Base-by-base conservation (phyloP, 305 asterid genomes). In the Ajuga reptans region DNA sequence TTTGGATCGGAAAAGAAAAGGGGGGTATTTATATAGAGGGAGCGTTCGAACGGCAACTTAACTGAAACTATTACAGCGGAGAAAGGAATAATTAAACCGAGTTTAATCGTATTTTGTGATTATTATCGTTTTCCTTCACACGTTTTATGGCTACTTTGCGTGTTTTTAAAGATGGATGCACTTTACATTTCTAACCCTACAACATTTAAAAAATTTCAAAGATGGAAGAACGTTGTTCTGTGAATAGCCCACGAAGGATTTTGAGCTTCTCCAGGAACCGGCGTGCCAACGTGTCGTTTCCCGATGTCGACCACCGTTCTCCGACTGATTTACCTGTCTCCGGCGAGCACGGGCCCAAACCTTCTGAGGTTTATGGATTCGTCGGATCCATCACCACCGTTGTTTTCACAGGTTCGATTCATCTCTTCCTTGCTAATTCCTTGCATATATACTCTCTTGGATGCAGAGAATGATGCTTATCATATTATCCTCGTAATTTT, bases 301-400 rank as follows among this genome's bases (percentile, higher is more conserved):
- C 83, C 27, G 71, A 67, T 31, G 54, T 71, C 73, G 84, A 83
- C 68, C 75, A 79, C 72, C 86, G 73, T 47, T 82, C 78, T 43
- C 79, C 78, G 67, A 11, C 89, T 11, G 85, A 82, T 46, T 81
- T 87, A 69, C 87, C 89, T 54, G 79, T 85, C 64, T 84, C 96
- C 71, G 89, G 89, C 57, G 87, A 84, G 57, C 92, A 87, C 39
- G 93, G 93, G n/a, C 93, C 89, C 69, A 90, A 86, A 63, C 88
- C 76, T 67, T 83, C 89, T 0, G 96, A 90, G 81, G 95, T 87
- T 66, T 90, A 90, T 72, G 96, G 96, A 3, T 85, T 90, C 67
- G 93, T 90, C 55, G 96, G 96, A 39, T 84, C 95, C 74, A 87
- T 89, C 79, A 79, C 95, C 29, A 84, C 95, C 41, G 88, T 86